Evolutionary conservation across 2,329 filamentous ascomycete species (phyloP).

Genomic region (Penicillium nordicum): DNA sequence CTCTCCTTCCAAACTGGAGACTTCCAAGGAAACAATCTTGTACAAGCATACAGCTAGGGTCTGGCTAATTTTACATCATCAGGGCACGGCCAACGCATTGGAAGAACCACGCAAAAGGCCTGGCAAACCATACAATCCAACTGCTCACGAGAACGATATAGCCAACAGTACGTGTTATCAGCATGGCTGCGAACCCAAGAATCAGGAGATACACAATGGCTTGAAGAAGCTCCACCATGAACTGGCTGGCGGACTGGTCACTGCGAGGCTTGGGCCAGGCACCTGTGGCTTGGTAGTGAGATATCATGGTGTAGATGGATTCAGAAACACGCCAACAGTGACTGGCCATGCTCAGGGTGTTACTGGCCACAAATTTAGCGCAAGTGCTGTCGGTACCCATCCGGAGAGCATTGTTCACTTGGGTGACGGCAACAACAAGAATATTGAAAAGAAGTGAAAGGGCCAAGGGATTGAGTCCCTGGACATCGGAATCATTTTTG

Average conservation of each 20-base stretch:
- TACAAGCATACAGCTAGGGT: neutral
- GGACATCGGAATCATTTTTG: slow-evolving; percentile 13
- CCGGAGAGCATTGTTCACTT: slow-evolving; percentile 24
- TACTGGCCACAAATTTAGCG: slow-evolving; percentile 22
- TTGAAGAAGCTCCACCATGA: slow-evolving; percentile 32
- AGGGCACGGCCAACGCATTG: slow-evolving; percentile 27
- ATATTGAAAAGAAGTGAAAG: slow-evolving; percentile 32
- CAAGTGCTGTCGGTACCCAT: slow-evolving; percentile 25
- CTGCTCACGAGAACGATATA: slow-evolving; percentile 34
- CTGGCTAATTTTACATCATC: slow-evolving; percentile 17
- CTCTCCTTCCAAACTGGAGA: neutral
- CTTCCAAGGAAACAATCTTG: neutral
- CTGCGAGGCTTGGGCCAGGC: slow-evolving; percentile 27
- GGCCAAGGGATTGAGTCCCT: slow-evolving; percentile 19
- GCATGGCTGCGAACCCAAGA: slow-evolving; percentile 31
- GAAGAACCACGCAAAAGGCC: slow-evolving; percentile 34
- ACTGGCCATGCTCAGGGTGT: slow-evolving; percentile 30
- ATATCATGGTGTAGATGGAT: slow-evolving; percentile 24
- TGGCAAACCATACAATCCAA: slow-evolving; percentile 38
- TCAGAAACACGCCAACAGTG: slow-evolving; percentile 32
- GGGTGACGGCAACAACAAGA: slow-evolving; percentile 26
- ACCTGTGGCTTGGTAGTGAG: slow-evolving; percentile 33
- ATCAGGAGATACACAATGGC: slow-evolving; percentile 34
- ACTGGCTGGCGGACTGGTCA: slow-evolving; percentile 28
- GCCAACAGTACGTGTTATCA: slow-evolving; percentile 30